Conservation (phyloP, 2,329 filamentous ascomycete species). For the Chaetomium sp. region DNA sequence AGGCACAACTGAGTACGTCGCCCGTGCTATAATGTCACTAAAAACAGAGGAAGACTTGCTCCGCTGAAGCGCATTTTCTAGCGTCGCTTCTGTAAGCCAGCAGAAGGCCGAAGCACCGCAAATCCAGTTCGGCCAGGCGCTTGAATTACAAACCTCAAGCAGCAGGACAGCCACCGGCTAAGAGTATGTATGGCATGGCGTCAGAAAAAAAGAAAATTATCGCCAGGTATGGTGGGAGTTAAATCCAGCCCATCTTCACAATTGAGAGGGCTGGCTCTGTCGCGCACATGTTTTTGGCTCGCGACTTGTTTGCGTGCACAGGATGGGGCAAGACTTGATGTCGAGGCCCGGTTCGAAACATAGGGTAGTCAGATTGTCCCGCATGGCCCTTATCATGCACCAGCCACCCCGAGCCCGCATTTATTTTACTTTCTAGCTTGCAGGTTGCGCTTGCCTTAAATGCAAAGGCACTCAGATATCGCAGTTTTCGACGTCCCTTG, state of each 20-base stretch:
- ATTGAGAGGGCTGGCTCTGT: constrained; percentile 5
- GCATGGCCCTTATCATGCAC: too few relatives aligned
- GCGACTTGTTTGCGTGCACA: neutral
- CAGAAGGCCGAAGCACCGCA: neutral
- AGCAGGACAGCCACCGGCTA: too few relatives aligned
- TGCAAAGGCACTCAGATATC: too few relatives aligned
- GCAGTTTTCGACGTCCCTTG: too few relatives aligned
- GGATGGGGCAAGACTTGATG: neutral
- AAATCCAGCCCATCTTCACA: neutral
- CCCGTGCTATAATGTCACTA: too few relatives aligned
- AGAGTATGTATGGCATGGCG: constrained; percentile 2
- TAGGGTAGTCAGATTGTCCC: too few relatives aligned
- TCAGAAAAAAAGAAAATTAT: constrained; percentile 3
- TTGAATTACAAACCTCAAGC: too few relatives aligned
- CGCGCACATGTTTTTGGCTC: neutral
- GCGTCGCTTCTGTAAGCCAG: neutral
- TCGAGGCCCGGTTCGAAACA: too few relatives aligned
- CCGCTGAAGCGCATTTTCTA: constrained; percentile 29
- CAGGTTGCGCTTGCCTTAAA: too few relatives aligned
- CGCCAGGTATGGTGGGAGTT: neutral
- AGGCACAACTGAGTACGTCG: constrained; percentile 34
- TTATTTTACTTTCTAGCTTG: too few relatives aligned
- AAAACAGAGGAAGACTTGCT: constrained; percentile 21
- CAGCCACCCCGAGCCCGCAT: too few relatives aligned
- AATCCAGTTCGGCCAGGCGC: neutral